Evolutionary conservation across 805 yeast genomes (phyloP), one percentile per base, ranked within the genome.

Genomic region (Candida endomychidarum): DNA sequence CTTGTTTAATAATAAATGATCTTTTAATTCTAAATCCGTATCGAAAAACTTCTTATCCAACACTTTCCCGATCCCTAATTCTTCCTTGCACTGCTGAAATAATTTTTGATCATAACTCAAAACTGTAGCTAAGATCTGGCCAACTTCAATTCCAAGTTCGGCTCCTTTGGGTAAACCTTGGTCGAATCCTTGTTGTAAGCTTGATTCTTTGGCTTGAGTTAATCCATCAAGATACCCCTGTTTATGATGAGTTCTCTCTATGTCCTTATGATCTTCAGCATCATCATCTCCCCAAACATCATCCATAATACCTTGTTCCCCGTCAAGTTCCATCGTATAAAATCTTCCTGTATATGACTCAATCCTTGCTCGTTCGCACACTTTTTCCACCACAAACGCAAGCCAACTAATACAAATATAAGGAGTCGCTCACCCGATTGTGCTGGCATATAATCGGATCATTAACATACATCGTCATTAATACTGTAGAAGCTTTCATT

Each of bases 181-280:
- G 56, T 90, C 95, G 54, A 91, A 90, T 0, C 96, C 96, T 9
- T 65, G 54, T 54, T 90, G 97, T 17, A 88, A 63, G 28, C 82
- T 77, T 6, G 61, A 60, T 48, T 86, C 95, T 51, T 86, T 82
- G 4, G 87, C 77, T 11, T 58, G 61, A 1, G 86, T 69, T 5
- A 90, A 54, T 0, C 97, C 98, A 45, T 84, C 96, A 4, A 87
- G 60, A 50, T 86, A 90, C 0, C 97, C 98, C 46, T 83, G 83
- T 47, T 85, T 86, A 7, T 70, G 70, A 55, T 90, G 96, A 8
- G 70, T 72, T 21, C 90, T 62, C 49, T 76, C 64, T 34, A 83
- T 38, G 11, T 37, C 37, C 8, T 28, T 38, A 12, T 31, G 21
- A 2, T 38, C 45, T 9, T 44, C 37, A 18, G 43, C 41, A 2